Conservation (phyloP, 768 basidiomycete genomes). For the Hypholoma fasciculare region DNA sequence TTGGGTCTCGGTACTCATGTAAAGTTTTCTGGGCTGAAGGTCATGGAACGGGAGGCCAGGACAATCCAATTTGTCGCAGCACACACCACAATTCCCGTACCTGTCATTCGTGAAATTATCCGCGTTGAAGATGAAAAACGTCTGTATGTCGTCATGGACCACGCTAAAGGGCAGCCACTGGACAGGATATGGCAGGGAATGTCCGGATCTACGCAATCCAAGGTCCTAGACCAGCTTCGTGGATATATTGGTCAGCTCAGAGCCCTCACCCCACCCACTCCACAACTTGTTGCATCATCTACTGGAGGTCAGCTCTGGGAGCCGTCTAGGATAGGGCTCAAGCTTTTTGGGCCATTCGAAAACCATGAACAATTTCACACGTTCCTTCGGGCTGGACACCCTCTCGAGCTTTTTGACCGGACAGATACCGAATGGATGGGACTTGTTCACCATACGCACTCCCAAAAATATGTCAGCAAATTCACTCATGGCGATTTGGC, state of each 20-base stretch:
- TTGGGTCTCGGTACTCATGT: neutral
- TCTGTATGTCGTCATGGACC: neutral
- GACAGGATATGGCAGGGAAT: neutral
- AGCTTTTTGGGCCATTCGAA: neutral
- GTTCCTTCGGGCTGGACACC: neutral
- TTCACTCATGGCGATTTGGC: neutral
- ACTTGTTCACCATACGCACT: neutral
- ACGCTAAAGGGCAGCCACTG: neutral
- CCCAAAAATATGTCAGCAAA: neutral
- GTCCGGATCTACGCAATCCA: neutral
- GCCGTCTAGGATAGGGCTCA: neutral
- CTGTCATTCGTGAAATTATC: neutral
- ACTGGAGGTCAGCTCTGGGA: neutral
- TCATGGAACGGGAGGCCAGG: neutral
- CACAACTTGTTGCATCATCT: neutral
- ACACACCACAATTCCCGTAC: conserved; percentile 5
- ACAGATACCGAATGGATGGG: neutral
- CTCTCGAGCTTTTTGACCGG: neutral
- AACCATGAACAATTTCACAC: neutral
- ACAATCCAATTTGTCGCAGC: neutral
- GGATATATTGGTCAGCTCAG: neutral
- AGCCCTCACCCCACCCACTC: neutral
- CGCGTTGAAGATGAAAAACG: neutral
- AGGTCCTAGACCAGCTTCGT: neutral
- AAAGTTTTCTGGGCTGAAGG: neutral